A percentile compares a stretch with the other conserved stretches of the same genome.
These are phyloP conservation scores for Macrocybe gigantea DNA, from an alignment of 768 basidiomycete genomes.

Conservation along the genomic window DNA sequence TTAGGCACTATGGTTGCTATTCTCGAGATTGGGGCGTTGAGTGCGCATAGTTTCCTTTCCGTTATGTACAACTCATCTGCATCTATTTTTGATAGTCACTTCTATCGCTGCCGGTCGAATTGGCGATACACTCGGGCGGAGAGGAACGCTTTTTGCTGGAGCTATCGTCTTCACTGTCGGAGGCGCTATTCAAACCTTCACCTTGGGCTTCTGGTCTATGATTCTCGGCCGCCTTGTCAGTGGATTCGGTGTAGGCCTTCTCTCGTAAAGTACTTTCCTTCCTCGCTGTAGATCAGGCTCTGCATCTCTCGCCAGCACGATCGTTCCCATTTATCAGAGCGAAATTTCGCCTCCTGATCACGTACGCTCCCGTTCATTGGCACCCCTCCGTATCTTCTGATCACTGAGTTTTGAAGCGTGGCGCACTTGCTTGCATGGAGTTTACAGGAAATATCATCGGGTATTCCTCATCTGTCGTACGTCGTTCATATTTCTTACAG, in stretches of 20 bases:
- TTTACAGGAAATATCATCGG: slow-evolving; percentile 92
- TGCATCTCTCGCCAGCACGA: slow-evolving; percentile 54
- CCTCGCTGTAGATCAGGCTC: not conserved
- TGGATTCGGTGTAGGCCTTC: slow-evolving; percentile 68
- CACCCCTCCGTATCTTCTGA: not conserved
- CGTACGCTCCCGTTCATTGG: slow-evolving; percentile 34
- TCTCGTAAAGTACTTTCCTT: slow-evolving; percentile 47
- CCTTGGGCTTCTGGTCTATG: slow-evolving; percentile 26
- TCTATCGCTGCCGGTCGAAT: slow-evolving; percentile 82
- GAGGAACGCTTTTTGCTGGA: slow-evolving; percentile 67
- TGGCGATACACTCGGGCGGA: slow-evolving; percentile 70
- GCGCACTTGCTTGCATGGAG: slow-evolving; percentile 90
- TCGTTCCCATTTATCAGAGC: slow-evolving; percentile 92
- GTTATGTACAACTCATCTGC: no score
- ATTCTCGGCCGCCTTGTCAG: slow-evolving; percentile 64
- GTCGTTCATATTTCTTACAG: slow-evolving; percentile 19
- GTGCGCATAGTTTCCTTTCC: slow-evolving; percentile 32
- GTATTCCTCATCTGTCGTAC: slow-evolving; percentile 83
- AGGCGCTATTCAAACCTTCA: slow-evolving; percentile 70
- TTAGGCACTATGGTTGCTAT: slow-evolving; percentile 97
- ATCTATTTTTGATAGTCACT: slow-evolving; percentile 48
- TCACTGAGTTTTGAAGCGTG: slow-evolving; percentile 45
- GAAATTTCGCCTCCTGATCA: slow-evolving; percentile 93
- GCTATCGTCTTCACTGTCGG: slow-evolving; percentile 72
- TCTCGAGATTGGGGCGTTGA: slow-evolving; percentile 86